Base-by-base conservation (phyloP, 305 asterid species). In the Caryopteris hybrid region DNA sequence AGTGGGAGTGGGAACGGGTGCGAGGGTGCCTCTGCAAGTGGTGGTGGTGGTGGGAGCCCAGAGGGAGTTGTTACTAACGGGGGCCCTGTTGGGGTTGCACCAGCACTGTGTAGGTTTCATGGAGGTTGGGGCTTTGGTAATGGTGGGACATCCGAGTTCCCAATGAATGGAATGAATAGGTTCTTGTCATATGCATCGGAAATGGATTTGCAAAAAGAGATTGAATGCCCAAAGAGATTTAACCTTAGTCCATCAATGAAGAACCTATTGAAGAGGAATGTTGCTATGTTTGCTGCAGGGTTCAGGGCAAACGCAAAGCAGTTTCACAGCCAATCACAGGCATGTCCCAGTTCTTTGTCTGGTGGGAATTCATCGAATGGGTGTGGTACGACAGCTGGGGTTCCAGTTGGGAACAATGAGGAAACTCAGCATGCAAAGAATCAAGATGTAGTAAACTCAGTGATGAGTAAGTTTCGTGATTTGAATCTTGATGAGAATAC, bases 201-300 rank as follows among this genome's bases (percentile, higher is more conserved):
- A 69, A 74, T 82, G 83, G 78, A 80, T 61, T 57, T 84, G 65
- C 90, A 87, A 76, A 87, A 83, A 64, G 97, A 90, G 78, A 88
- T 88, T 47, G 96, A 90, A 68, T 93, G 88, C 54, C 96, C 99
- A 3, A 88, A 88, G 88, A 85, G 99, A 75, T 90, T 93, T 73
- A 88, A 88, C 74, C 89, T 93, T 54, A 88, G 85, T 48, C 96
- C 99, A 5, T 85, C 96, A 3, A 91, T 93, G 97, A 93, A 88
- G 77, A 82, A 57, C 47, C 66, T 93, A 71, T 76, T 93, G 75
- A 90, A 88, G 86, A 87, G 90, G 81, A 88, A 93, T 66, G 97
- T 93, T 16, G 95, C 96, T 1, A 82, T 85, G 73, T 93, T 88
- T 83, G 95, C 96, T 68, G 97, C 97, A 9, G 99, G 96, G 38